phyloP scores from a whole-genome alignment of 768 basidiomycete species.

The Lentinula aciculospora region DNA sequence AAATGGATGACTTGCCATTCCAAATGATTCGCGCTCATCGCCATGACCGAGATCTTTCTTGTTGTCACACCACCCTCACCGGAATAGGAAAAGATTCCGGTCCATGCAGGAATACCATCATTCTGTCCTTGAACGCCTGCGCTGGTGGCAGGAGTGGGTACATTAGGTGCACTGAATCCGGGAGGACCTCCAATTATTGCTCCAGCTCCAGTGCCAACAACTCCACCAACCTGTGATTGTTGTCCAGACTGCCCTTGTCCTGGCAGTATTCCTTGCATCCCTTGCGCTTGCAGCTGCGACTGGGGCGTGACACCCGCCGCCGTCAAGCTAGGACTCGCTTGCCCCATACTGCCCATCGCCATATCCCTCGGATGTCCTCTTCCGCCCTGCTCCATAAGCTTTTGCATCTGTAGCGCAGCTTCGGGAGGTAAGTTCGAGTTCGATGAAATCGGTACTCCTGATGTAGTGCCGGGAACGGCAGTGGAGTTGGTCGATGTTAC shows the following conservation, averaged over 20 bases:
- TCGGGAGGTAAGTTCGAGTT: conserved; percentile 1
- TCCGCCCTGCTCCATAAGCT: background rate
- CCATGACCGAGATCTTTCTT: background rate
- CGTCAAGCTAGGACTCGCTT: background rate
- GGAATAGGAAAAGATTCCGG: background rate
- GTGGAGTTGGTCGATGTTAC: background rate
- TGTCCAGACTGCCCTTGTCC: background rate
- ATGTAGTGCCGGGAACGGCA: background rate
- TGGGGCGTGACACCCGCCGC: background rate
- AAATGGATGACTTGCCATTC: background rate
- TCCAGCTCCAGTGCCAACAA: background rate
- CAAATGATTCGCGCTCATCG: background rate
- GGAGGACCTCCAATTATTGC: background rate
- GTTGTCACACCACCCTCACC: background rate
- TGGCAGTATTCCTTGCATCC: background rate
- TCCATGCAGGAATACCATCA: conserved; percentile 1
- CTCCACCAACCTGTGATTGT: background rate
- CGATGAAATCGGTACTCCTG: background rate
- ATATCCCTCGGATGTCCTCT: conserved; percentile 1
- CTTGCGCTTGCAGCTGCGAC: background rate
- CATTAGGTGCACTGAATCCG: background rate
- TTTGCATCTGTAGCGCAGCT: conserved; percentile 6
- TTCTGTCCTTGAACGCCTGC: background rate
- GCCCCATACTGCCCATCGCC: background rate
- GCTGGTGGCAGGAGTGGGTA: background rate